These are phyloP conservation scores for Globisporangium echinulatum DNA, from an alignment of 352 stramenopile species.

Conservation along the genomic window DNA sequence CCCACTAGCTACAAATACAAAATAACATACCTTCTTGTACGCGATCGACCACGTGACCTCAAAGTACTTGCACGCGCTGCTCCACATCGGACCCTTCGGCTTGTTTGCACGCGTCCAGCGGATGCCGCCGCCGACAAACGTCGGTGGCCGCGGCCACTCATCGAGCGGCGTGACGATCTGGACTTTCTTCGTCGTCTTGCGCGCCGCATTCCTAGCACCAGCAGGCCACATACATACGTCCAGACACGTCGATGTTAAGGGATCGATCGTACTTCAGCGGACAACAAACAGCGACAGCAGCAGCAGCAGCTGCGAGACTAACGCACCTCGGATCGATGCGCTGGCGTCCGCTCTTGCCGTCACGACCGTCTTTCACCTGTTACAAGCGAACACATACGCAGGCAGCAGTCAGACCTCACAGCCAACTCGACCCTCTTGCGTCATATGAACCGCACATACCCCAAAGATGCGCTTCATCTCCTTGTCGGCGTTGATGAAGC, in stretches of 20 bases:
- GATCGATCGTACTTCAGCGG: neutral
- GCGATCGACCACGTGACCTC: slow-evolving; percentile 82
- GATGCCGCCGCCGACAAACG: slow-evolving; percentile 81
- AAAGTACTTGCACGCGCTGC: slow-evolving; percentile 69
- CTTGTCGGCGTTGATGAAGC: slow-evolving; percentile 79
- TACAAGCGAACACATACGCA: neutral
- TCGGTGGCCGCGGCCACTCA: slow-evolving; percentile 79
- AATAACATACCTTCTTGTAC: slow-evolving; percentile 70
- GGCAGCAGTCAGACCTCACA: neutral
- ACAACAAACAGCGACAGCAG: no score
- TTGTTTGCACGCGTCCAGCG: slow-evolving; percentile 82
- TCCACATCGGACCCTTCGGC: slow-evolving; percentile 56
- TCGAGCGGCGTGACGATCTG: slow-evolving; percentile 70
- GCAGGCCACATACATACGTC: neutral
- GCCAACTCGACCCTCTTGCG: neutral
- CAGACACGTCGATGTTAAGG: neutral
- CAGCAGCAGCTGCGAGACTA: neutral
- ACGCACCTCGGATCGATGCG: slow-evolving; percentile 53
- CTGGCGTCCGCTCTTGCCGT: slow-evolving; percentile 30
- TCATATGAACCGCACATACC: slow-evolving; percentile 18
- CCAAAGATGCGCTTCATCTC: slow-evolving; percentile 89
- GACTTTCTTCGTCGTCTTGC: slow-evolving; percentile 67
- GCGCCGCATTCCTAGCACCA: slow-evolving; percentile 36
- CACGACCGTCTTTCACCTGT: slow-evolving; percentile 51
- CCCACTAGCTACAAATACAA: neutral